Conservation (phyloP, 306 rosid genomes). For the Bauhinia variegata region DNA sequence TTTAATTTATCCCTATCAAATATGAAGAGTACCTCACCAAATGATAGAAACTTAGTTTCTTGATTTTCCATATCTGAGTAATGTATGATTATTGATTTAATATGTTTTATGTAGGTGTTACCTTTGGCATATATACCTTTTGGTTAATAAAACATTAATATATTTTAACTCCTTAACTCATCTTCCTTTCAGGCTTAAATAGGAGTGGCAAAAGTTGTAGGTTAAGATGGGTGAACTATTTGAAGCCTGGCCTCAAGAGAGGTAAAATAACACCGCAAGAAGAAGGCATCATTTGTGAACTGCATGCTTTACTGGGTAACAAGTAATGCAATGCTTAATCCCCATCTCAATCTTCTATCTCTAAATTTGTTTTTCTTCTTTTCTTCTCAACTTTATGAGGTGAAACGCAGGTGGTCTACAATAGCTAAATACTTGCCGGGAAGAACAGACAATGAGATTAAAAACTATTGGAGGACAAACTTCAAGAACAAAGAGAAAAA, state of each 20-base stretch:
- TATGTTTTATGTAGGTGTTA: too few relatives aligned
- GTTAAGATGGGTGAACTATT: constrained; percentile 81
- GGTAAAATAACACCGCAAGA: constrained; percentile 65
- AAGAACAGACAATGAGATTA: constrained; percentile 79
- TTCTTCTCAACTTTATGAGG: background rate
- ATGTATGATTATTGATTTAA: too few relatives aligned
- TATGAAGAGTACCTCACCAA: too few relatives aligned
- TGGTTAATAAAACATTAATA: too few relatives aligned
- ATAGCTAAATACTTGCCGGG: constrained; percentile 80
- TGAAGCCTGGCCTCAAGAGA: constrained; percentile 77
- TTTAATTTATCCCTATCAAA: too few relatives aligned
- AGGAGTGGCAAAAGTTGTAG: constrained; percentile 83
- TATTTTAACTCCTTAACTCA: background rate
- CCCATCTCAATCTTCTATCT: background rate
- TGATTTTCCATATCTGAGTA: too few relatives aligned
- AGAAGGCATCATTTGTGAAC: constrained; percentile 64
- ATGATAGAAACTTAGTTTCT: too few relatives aligned
- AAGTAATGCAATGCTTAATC: constrained; percentile 42
- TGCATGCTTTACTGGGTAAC: constrained; percentile 75
- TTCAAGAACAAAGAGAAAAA: constrained; percentile 55
- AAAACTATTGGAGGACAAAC: constrained; percentile 81
- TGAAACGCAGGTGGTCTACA: constrained; percentile 65
- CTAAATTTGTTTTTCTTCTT: background rate
- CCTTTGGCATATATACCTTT: too few relatives aligned
- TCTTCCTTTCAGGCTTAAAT: constrained; percentile 53